Base-by-base conservation (phyloP, 2,329 filamentous ascomycete genomes). In the Microcyclospora tardicrescens region DNA sequence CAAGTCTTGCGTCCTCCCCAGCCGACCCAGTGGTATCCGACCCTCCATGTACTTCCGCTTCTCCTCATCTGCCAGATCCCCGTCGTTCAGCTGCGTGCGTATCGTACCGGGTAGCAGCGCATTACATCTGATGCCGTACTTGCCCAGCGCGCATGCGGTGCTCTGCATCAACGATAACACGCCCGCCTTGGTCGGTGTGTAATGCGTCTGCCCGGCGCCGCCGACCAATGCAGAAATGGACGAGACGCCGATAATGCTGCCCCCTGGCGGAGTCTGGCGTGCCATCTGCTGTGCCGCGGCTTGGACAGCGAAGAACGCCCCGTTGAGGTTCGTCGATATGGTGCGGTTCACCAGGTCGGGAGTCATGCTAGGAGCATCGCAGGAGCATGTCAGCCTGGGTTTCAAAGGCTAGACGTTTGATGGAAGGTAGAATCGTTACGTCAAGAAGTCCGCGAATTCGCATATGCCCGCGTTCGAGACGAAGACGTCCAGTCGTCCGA, bases 391-490 rank as follows among this genome's bases (percentile, higher is more conserved):
- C 4, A n/a, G 8, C 16, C 29, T 10, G 28, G 30, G 10, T 16
- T 12, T 27, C 28, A 14, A 16, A 37, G 34, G 14, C 31, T 29
- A 16, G 4, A 8, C 19, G 8, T 24, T 14, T n/a, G 8, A 33
- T 6, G 35, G 36, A 14, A 13, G 13, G 15, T 16, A 2, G 10
- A 12, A 29, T 27, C 45, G 50, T 14, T 51, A 78, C 72, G 80
- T 76, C 16, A 95, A 63, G 55, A 95, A 93, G 48, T 93, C 83
- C 42, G 81, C 79, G 61, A 95, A 95, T 46, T 82, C 73, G 67
- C 85, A 94, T 42, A 94, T 73, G 6, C 86, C 86, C 3, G 86
- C 86, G 64, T 94, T 94, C 59, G 78, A 84, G 19, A 94, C 81
- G 60, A 89, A 89, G 6, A 93, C 67, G 61, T 72, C 65, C 30